Conservation (phyloP, 495 filamentous ascomycete genomes). For the Trichocladium uniseriatum region DNA sequence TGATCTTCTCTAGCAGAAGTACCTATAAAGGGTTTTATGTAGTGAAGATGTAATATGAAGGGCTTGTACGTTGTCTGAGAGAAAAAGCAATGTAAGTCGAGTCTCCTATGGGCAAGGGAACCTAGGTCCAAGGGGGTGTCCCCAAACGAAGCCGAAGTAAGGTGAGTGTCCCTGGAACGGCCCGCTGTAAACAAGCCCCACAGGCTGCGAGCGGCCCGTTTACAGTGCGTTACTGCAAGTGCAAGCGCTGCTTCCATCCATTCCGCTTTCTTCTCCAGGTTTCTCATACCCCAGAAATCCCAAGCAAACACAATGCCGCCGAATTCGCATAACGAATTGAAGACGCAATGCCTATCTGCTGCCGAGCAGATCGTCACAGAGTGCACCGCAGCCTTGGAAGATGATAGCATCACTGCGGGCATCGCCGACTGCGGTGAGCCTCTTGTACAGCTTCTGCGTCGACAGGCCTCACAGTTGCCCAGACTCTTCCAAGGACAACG, state of each 20-base stretch:
- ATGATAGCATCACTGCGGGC: background rate
- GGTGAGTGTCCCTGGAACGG: slow-evolving; percentile 4
- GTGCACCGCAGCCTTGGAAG: slow-evolving; percentile 15
- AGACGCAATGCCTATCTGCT: slow-evolving; percentile 12
- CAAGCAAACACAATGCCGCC: no score
- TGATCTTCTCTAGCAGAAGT: no score
- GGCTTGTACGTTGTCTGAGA: no score
- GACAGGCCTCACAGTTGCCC: slow-evolving; percentile 26
- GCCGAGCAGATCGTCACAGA: slow-evolving; percentile 21
- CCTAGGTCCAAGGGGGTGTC: no score
- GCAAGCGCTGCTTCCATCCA: background rate
- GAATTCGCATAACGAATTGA: background rate
- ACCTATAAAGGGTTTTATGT: no score
- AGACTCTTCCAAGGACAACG: slow-evolving; percentile 6
- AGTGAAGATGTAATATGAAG: no score
- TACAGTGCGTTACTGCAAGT: background rate
- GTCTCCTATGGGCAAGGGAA: no score
- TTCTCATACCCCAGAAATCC: no score
- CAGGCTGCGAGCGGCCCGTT: background rate
- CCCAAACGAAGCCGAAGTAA: background rate
- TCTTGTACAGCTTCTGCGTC: slow-evolving; percentile 28
- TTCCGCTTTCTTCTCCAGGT: no score
- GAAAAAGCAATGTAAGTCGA: no score
- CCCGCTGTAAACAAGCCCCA: background rate
- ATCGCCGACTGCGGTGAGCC: slow-evolving; percentile 30